phyloP scores from a whole-genome alignment of 768 basidiomycete species.

The Boletus vinaceobasis region DNA sequence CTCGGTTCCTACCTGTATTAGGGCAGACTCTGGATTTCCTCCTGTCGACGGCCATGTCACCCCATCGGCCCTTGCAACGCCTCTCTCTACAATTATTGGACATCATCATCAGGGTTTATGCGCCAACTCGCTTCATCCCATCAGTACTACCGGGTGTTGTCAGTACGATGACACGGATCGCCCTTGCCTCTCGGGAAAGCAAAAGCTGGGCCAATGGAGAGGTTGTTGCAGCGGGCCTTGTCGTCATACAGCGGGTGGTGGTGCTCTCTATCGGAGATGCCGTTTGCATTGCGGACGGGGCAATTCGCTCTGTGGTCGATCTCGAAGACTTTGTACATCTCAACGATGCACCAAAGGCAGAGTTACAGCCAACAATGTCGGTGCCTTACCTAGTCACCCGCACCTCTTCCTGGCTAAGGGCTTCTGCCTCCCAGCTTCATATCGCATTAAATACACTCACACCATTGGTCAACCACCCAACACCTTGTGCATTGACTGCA shows the following conservation, averaged over 20 bases:
- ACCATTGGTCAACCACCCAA: conserved; percentile 69
- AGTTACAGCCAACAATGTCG: conserved; percentile 23
- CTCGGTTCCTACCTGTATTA: conserved; percentile 67
- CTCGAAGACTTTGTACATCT: conserved; percentile 60
- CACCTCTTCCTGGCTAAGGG: conserved; percentile 75
- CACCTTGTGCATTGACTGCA: conserved; percentile 56
- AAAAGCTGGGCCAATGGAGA: conserved; percentile 77
- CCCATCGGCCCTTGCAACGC: conserved; percentile 57
- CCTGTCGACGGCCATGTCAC: conserved; percentile 55
- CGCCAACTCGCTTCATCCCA: conserved; percentile 51
- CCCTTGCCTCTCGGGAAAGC: conserved; percentile 48
- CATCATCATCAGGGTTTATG: conserved; percentile 47
- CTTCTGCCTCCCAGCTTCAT: conserved; percentile 77
- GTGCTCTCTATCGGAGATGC: conserved; percentile 63
- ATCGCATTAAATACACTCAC: conserved; percentile 78
- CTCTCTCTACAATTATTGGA: conserved; percentile 57
- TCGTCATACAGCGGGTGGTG: conserved; percentile 53
- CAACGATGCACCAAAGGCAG: conserved; percentile 10
- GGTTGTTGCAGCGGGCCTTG: conserved; percentile 54
- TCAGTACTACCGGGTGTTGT: conserved; percentile 82
- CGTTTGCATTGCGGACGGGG: conserved; percentile 60
- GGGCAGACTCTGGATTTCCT: conserved; percentile 81
- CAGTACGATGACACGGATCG: conserved; percentile 70
- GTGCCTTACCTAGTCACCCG: conserved; percentile 52
- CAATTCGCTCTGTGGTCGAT: conserved; percentile 48